phyloP scores from a whole-genome alignment of 768 basidiomycete species.

The Podaxis carcinomalis region DNA sequence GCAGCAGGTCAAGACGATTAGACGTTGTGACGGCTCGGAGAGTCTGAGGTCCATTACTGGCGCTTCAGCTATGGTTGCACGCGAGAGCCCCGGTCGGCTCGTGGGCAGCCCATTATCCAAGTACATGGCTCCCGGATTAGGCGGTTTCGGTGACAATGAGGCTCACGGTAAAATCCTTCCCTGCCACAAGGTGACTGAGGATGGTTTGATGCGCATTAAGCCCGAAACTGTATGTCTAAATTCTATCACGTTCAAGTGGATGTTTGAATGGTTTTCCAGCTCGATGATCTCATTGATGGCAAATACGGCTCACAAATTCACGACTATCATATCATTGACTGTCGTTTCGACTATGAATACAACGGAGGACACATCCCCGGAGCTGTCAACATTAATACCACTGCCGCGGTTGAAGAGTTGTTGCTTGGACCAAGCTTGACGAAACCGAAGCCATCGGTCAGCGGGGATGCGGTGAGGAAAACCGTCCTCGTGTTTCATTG shows the following conservation, averaged over 20 bases:
- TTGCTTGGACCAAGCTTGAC: slow-evolving; percentile 55
- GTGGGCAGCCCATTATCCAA: slow-evolving; percentile 40
- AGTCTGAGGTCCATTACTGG: slow-evolving; percentile 76
- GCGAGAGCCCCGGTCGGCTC: slow-evolving; percentile 35
- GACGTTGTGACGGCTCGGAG: slow-evolving; percentile 78
- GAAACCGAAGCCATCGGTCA: slow-evolving; percentile 65
- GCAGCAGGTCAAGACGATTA: slow-evolving; percentile 72
- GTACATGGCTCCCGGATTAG: slow-evolving; percentile 57
- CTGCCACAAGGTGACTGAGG: slow-evolving; percentile 90
- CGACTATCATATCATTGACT: slow-evolving; percentile 84
- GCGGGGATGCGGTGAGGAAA: slow-evolving; percentile 71
- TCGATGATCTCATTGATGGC: slow-evolving; percentile 77
- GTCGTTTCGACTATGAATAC: slow-evolving; percentile 97
- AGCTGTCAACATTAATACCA: slow-evolving; percentile 88
- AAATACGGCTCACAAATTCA: slow-evolving; percentile 60
- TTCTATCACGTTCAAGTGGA: slow-evolving; percentile 5
- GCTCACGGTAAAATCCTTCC: slow-evolving; percentile 90
- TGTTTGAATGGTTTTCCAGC: slow-evolving; percentile 36
- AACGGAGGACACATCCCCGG: slow-evolving; percentile 89
- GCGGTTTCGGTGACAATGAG: slow-evolving; percentile 92
- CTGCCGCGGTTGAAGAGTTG: slow-evolving; percentile 72
- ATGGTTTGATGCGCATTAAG: slow-evolving; percentile 90
- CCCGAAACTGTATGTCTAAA: slow-evolving; percentile 61
- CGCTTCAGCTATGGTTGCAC: slow-evolving; percentile 47
- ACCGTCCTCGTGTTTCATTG: slow-evolving; percentile 95